Conservation (phyloP, 1,284 basidiomycete genomes). For the Apiotrichum sp. region DNA sequence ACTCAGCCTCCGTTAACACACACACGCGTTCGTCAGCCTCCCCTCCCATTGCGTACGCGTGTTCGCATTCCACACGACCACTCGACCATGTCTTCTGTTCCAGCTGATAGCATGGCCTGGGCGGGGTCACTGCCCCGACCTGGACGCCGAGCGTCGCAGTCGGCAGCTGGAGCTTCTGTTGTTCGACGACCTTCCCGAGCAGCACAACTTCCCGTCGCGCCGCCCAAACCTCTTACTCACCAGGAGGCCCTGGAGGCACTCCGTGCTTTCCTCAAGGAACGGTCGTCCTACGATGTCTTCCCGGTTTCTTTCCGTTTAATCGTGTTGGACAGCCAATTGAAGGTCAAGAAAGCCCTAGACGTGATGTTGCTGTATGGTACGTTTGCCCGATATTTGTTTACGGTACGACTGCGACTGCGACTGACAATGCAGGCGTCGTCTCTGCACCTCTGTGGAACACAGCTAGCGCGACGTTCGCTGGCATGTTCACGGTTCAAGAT, state of each 20-base stretch:
- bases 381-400: constrained; percentile 16
- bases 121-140: constrained; percentile 15
- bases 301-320: constrained; percentile 94
- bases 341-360: constrained; percentile 85
- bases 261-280: constrained; percentile 72
- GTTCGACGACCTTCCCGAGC: constrained; percentile 37
- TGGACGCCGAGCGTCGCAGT: constrained; percentile 14
- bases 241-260: constrained; percentile 70
- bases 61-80: no score
- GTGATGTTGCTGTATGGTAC: constrained; percentile 81
- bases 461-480: constrained; percentile 74
- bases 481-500: constrained; percentile 93
- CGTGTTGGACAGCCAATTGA: constrained; percentile 89
- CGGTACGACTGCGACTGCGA: not conserved
- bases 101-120: constrained; percentile 4
- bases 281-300: constrained; percentile 89
- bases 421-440: constrained; percentile 66
- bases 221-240: constrained; percentile 49
- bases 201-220: constrained; percentile 32
- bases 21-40: no score
- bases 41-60: no score
- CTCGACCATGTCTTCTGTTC: constrained; percentile 6
- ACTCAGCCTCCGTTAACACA: no score
- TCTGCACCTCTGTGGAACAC: constrained; percentile 99
- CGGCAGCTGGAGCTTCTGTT: constrained; percentile 13